Base-by-base conservation (phyloP, 1,284 basidiomycete genomes). In the Pseudozyma flocculosa region DNA sequence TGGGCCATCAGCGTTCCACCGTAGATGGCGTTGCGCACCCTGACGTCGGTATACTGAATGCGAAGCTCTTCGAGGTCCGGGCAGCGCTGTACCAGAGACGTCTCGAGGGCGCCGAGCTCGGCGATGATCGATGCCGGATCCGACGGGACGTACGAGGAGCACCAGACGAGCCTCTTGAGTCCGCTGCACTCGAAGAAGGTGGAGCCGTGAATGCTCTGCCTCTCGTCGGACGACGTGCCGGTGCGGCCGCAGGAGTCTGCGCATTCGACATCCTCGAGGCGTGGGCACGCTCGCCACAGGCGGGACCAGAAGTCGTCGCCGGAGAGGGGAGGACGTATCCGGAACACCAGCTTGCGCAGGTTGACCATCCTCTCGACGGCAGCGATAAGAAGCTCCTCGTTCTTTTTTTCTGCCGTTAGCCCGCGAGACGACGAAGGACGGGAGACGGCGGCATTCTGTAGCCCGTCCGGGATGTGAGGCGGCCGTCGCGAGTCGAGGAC, bases 1-100 rank as follows among this genome's bases (percentile, higher is more conserved):
- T 24, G 37, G 1, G 37, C 8, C 3, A 51, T 42, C 30, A 51
- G 43, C 19, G 34, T 29, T 2, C 49, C 49, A 36, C 36, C 49
- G 34, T 51, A 40, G 14, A 39, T 30, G 17, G 38, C 44, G n/a
- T 10, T 18, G n/a, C 38, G 22, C 4, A 34, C 32, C 7, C 32
- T 5, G 4, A 17, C 11, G 15, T 34, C 15, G 44, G 22, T 37
- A 43, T 23, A 23, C 23, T 43, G 30, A 4, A 37, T 39, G 18
- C 49, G 37, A 14, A 51, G 49, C 42, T 51, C 49, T 23, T 51
- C 49, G 18, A 51, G 49, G 23, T 45, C 39, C 15, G 49, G 49
- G 18, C 45, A 45, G 34, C 34, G n/a, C 10, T 40, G 0, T 5
- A 51, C 22, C 42, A 51, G 43, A 9, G 43, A 18, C 17, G 24